Conservation (phyloP, 2,329 filamentous ascomycete species). For the Fusarium sp. region DNA sequence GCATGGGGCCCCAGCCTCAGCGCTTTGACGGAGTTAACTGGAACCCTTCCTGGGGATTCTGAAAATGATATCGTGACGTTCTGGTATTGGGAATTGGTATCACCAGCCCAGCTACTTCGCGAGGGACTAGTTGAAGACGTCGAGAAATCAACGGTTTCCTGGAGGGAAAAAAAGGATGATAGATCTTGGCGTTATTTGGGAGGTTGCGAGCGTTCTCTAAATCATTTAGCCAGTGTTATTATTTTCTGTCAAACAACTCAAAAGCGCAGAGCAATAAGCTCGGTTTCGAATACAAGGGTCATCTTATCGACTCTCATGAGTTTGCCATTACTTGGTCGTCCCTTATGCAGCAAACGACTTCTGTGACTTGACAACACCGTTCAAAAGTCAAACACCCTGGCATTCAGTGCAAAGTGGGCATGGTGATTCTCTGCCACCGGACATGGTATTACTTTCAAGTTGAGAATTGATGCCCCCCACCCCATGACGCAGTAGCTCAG, state of each 20-base stretch:
- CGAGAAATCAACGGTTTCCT: background rate
- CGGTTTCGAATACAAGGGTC: background rate
- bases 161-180: background rate
- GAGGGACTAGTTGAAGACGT: background rate
- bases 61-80: conserved; percentile 5
- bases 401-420: background rate
- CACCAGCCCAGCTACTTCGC: background rate
- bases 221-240: conserved; percentile 1
- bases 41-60: conserved; percentile 38
- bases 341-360: background rate
- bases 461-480: background rate
- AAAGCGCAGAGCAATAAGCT: background rate
- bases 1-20: conserved; percentile 23
- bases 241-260: background rate
- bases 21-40: conserved; percentile 25
- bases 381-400: background rate
- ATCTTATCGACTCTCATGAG: background rate
- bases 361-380: background rate
- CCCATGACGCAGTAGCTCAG: background rate
- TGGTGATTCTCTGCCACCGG: background rate
- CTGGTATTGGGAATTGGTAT: background rate
- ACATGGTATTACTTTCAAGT: background rate
- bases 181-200: background rate
- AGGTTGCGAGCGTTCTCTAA: conserved; percentile 19
- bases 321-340: background rate